Evolutionary conservation across 108 stramenopile species (phyloP), one percentile per base, ranked within the genome.

Genomic region (Fistulifera solaris): DNA sequence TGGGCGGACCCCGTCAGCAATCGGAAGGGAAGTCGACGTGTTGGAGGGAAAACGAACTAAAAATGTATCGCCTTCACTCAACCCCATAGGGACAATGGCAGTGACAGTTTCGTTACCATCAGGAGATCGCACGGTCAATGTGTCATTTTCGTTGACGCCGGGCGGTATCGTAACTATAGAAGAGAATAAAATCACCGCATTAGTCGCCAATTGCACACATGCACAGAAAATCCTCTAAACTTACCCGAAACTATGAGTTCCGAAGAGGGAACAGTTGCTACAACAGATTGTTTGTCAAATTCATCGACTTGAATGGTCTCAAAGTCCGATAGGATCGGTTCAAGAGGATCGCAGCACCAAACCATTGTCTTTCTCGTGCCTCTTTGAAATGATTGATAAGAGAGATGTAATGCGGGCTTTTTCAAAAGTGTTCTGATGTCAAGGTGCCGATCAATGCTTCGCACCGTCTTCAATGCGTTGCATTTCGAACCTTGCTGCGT

Each of bases 31-130:
- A 28, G 26, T 21, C 15, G 21, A 23, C 18, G 39, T 17, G 10
- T 38, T 6, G 18, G 35, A 16, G 5, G 57, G 57, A 49, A 58
- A 58, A 27, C n/a, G 13, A 6, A 58, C 57, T 8, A 58, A 17
- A 26, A 58, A 58, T 11, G 47, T 47, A 27, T 58, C 45, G n/a
- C 57, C 57, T 21, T 17, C 4, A 17, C 10, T 14, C 21, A 58
- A 5, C 4, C 57, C 57, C 5, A 14, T 4, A 15, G 57, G 57
- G 26, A 58, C 26, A 4, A 23, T 27, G 8, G 57, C 45, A 27
- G 24, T 25, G 27, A 58, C 57, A 3, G 57, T 47, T 25, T 45
- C 45, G 14, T 25, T 51, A 17, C 57, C 57, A 58, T 58, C 57
- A 14, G 19, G 57, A 13, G 57, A 48, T 45, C 17, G n/a, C 8